These are phyloP conservation scores for Hypoxylon sp. DNA, from an alignment of 2,329 filamentous ascomycete species.

Conservation along the genomic window DNA sequence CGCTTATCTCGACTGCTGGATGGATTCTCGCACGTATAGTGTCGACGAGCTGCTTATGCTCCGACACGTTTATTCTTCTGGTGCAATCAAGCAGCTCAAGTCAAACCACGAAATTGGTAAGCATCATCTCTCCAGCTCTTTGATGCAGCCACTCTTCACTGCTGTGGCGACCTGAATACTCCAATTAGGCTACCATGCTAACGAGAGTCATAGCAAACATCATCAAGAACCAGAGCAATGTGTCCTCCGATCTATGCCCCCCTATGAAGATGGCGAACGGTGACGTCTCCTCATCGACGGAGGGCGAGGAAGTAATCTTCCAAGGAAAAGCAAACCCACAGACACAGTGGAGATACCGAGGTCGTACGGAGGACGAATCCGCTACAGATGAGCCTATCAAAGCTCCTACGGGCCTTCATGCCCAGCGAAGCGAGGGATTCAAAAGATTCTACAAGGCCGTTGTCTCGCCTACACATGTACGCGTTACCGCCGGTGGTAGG, in stretches of 20 bases:
- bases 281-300: slow-evolving; percentile 52
- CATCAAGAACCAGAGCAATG: slow-evolving; percentile 43
- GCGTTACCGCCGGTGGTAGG: slow-evolving; percentile 74
- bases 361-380: slow-evolving; percentile 59
- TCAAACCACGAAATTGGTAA: slow-evolving; percentile 57
- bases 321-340: slow-evolving; percentile 51
- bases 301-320: slow-evolving; percentile 54
- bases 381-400: slow-evolving; percentile 61
- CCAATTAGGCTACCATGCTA: not conserved
- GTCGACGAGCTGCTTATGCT: slow-evolving; percentile 60
- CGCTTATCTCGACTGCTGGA: slow-evolving; percentile 54
- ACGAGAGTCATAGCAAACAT: slow-evolving; percentile 47
- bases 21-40: slow-evolving; percentile 59
- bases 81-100: slow-evolving; percentile 39
- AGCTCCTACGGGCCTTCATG: slow-evolving; percentile 63
- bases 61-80: slow-evolving; percentile 39
- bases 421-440: slow-evolving; percentile 74
- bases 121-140: slow-evolving; percentile 22
- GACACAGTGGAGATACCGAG: slow-evolving; percentile 58
- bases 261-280: slow-evolving; percentile 50
- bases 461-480: slow-evolving; percentile 74
- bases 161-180: slow-evolving; percentile 30
- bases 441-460: slow-evolving; percentile 75
- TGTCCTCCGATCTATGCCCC: slow-evolving; percentile 37
- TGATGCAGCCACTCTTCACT: not conserved